These are phyloP conservation scores for Pontederia paniculata DNA, from an alignment of 176 grass and related monocot species.

Conservation along the genomic window DNA sequence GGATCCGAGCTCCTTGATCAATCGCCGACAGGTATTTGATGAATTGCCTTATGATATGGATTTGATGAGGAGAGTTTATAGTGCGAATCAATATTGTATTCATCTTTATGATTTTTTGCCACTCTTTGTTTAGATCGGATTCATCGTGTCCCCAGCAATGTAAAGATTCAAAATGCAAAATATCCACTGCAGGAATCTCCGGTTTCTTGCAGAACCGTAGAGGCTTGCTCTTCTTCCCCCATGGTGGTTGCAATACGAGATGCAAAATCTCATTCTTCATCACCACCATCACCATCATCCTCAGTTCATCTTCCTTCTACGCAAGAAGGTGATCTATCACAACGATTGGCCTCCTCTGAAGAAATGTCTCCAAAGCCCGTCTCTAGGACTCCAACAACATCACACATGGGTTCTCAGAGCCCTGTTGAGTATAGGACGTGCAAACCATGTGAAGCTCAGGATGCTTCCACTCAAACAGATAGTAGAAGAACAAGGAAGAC, in stretches of 20 bases:
- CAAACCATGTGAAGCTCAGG: constrained; percentile 52
- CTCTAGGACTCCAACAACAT: constrained; percentile 23
- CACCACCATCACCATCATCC: not conserved
- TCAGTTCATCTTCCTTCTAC: not conserved
- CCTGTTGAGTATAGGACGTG: constrained; percentile 49
- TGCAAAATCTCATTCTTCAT: constrained; percentile 8
- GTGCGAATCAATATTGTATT: too few species aligned
- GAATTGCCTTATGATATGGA: not conserved
- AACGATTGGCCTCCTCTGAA: not conserved
- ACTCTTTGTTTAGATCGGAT: constrained; percentile 16
- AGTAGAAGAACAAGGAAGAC: constrained; percentile 25
- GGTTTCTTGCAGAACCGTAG: constrained; percentile 9
- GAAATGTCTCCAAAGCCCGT: constrained; percentile 8
- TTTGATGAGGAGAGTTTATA: too few species aligned
- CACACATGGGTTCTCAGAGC: constrained; percentile 47
- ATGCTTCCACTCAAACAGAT: constrained; percentile 87
- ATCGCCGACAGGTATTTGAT: constrained; percentile 17
- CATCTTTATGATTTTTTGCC: not conserved
- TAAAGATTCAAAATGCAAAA: constrained; percentile 23
- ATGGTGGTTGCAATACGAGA: constrained; percentile 13
- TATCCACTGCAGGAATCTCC: constrained; percentile 16
- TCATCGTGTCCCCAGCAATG: constrained; percentile 9
- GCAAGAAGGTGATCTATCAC: constrained; percentile 9
- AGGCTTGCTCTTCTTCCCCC: constrained; percentile 33
- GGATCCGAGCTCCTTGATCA: constrained; percentile 22